Conservation (phyloP, 352 stramenopile species). For the Blastocystis hominis region DNA sequence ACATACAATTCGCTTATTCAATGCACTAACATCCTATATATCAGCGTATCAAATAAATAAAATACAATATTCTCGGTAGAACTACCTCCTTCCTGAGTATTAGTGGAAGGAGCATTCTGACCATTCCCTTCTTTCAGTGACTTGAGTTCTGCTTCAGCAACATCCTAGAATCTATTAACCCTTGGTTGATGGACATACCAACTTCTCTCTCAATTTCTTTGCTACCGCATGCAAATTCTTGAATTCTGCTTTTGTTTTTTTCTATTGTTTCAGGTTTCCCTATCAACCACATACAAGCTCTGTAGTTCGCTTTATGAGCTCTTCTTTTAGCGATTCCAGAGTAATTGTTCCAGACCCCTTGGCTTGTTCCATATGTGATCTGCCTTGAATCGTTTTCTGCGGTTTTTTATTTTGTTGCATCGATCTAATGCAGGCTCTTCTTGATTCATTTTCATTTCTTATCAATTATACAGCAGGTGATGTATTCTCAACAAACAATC, state of each 20-base stretch:
- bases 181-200: neutral
- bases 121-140: neutral
- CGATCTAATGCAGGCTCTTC: no score
- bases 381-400: neutral
- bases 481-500: neutral
- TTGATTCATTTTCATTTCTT: no score
- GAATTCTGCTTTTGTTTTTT: conserved; percentile 40
- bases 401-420: neutral
- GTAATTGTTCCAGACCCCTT: neutral
- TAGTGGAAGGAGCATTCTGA: neutral
- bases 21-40: neutral
- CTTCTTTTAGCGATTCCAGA: conserved; percentile 9
- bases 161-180: neutral
- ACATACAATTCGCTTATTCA: neutral
- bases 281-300: neutral
- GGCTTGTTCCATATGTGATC: neutral
- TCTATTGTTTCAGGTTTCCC: neutral
- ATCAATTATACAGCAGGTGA: no score
- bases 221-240: conserved; percentile 43
- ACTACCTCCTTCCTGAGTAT: no score
- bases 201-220: conserved; percentile 44
- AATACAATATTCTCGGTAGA: no score
- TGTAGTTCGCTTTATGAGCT: neutral
- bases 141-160: neutral
- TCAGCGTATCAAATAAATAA: neutral